A percentile compares a stretch with the other conserved stretches of the same genome.
Conservation (phyloP, 441 rosid genomes). For the Erysimum pusillum region DNA sequence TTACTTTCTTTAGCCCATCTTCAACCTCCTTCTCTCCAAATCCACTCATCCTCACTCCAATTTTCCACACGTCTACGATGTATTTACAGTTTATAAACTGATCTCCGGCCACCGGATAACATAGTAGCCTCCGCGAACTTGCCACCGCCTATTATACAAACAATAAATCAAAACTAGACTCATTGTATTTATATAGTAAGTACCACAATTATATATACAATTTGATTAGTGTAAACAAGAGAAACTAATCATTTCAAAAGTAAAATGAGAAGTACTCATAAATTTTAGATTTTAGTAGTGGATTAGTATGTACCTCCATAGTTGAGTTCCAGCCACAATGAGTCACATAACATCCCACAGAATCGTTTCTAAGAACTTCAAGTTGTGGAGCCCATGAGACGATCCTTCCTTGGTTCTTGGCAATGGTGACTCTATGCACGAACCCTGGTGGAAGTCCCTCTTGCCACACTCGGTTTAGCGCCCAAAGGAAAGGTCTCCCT, state of each 20-base stretch:
- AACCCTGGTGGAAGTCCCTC: slow-evolving; percentile 61
- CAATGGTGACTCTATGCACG: slow-evolving; percentile 47
- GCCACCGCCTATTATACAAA: slow-evolving; percentile 53
- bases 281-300: not conserved
- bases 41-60: slow-evolving; percentile 66
- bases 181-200: not conserved
- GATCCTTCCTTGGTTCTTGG: slow-evolving; percentile 57
- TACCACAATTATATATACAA: not conserved
- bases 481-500: slow-evolving; percentile 71
- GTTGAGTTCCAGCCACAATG: slow-evolving; percentile 94
- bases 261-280: not conserved
- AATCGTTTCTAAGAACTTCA: slow-evolving; percentile 57
- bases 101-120: slow-evolving; percentile 80
- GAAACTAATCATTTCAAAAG: too few species aligned
- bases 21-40: slow-evolving; percentile 62
- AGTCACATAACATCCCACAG: slow-evolving; percentile 65
- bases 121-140: slow-evolving; percentile 56
- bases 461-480: slow-evolving; percentile 59
- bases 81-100: slow-evolving; percentile 79
- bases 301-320: slow-evolving; percentile 51
- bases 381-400: slow-evolving; percentile 81
- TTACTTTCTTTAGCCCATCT: slow-evolving; percentile 58
- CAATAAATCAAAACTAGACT: not conserved
- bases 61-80: slow-evolving; percentile 71
- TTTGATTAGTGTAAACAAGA: too few species aligned